Evolutionary conservation across 306 rosid genomes (phyloP), one percentile per base, ranked within the genome.

Genomic region (Glycine tomentella): DNA sequence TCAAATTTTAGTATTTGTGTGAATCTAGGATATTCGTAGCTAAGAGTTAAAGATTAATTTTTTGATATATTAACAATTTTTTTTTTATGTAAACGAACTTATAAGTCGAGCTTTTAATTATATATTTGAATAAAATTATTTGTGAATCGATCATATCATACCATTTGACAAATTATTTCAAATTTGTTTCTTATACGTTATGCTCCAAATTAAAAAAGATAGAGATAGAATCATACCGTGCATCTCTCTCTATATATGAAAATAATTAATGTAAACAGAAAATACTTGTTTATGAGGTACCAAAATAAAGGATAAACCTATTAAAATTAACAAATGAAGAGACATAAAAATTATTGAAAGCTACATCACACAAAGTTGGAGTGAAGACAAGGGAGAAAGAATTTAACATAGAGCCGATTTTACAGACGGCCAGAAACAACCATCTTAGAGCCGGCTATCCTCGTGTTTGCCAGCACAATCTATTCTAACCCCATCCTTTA

Each of bases 401-500:
- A 68, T 75, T 53, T 71, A 76, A 73, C 74, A 66, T 36, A 85
- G 76, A 72, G 75, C 64, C 88, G 81, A 83, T 71, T 85, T 77
- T 48, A 72, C 81, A 74, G 86, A 81, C 88, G 86, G 88, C 86
- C 88, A 78, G 44, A 81, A 73, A 69, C 81, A 81, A 81, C 77
- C 86, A 85, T 77, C 20, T 25, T 72, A 66, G 16, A 51, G 88
- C 88, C 88, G 86, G 88, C 88, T 72, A 72, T 72, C 49, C 63
- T 69, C 49, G 38, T 53, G 20, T 42, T 74, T 85, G 85, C 85
- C 88, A 85, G 83, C 85, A 44, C 77, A 7, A 57, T 15, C 17
- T 59, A 36, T 70, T 58, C 44, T 42, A 72, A 42, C 81, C 84
- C 76, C 84, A 46, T 52, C 62, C 74, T 40, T 77, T 68, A 3